phyloP scores from a whole-genome alignment of 495 filamentous ascomycete genomes.

The Sphaerosporella brunnea region DNA sequence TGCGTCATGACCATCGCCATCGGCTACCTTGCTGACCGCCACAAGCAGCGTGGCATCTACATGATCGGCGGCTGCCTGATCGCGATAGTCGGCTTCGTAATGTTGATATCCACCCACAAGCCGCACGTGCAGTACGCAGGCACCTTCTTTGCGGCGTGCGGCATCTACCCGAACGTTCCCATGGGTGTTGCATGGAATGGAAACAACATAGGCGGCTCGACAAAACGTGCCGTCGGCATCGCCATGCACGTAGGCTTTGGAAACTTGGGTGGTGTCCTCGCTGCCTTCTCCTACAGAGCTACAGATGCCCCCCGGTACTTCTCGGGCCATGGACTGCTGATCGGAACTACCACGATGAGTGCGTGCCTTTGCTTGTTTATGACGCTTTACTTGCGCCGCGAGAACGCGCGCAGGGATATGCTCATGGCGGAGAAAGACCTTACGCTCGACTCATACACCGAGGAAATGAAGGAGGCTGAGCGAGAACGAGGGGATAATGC shows the following conservation, averaged over 20 bases:
- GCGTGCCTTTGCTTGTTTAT: slow-evolving; percentile 38
- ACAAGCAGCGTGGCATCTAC: slow-evolving; percentile 30
- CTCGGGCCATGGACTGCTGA: slow-evolving; percentile 39
- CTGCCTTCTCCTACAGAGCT: slow-evolving; percentile 50
- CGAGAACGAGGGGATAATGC: slow-evolving; percentile 35
- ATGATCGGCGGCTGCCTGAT: slow-evolving; percentile 28
- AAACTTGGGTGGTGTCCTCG: slow-evolving; percentile 52
- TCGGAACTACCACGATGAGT: slow-evolving; percentile 31
- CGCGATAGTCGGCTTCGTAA: slow-evolving; percentile 49
- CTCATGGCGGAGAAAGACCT: slow-evolving; percentile 27
- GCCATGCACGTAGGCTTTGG: slow-evolving; percentile 72
- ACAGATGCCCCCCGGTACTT: slow-evolving; percentile 42
- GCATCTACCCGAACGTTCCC: slow-evolving; percentile 59
- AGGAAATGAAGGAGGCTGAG: slow-evolving; percentile 32
- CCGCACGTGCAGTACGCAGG: slow-evolving; percentile 54
- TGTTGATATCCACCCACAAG: slow-evolving; percentile 39
- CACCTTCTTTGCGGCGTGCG: slow-evolving; percentile 46
- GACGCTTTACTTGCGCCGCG: slow-evolving; percentile 39
- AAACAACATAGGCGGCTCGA: slow-evolving; percentile 65
- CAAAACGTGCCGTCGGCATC: slow-evolving; percentile 60
- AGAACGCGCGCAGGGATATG: slow-evolving; percentile 40
- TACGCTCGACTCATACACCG: slow-evolving; percentile 32
- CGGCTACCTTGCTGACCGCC: slow-evolving; percentile 29
- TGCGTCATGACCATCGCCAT: slow-evolving; percentile 30
- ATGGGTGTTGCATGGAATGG: slow-evolving; percentile 67